phyloP scores from a whole-genome alignment of 139 green algal genomes.

The Tetratostichococcus sp. region DNA sequence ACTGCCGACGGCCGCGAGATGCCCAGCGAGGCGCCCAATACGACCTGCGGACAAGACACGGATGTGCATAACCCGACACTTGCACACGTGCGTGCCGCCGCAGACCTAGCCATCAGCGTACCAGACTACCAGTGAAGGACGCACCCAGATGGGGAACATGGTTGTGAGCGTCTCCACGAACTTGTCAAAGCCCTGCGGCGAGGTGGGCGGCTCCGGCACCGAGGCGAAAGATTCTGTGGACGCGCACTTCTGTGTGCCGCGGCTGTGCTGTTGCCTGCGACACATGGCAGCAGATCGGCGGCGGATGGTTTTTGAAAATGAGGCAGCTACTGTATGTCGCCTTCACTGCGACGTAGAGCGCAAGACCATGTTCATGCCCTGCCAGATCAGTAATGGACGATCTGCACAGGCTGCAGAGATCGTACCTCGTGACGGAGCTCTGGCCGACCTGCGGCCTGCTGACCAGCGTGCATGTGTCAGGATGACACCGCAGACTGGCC shows the following conservation, averaged over 20 bases:
- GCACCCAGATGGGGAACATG: slow-evolving; percentile 79
- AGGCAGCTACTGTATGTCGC: too few species aligned
- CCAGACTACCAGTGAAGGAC: too few species aligned
- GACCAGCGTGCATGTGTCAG: not conserved
- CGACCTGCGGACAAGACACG: slow-evolving; percentile 22
- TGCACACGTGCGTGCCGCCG: too few species aligned
- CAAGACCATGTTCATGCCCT: too few species aligned
- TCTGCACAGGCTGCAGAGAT: too few species aligned
- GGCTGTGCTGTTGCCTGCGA: not conserved
- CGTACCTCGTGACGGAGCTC: too few species aligned
- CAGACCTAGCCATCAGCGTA: too few species aligned
- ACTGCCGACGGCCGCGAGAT: slow-evolving; percentile 40
- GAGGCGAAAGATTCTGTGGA: not conserved
- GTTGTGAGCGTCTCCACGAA: slow-evolving; percentile 55
- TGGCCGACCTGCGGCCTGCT: too few species aligned
- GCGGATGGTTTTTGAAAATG: too few species aligned
- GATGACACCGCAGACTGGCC: not conserved
- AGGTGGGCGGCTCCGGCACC: not conserved
- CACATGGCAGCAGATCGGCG: not conserved
- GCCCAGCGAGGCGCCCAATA: slow-evolving; percentile 43
- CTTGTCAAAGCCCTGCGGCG: slow-evolving; percentile 26
- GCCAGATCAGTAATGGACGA: not conserved
- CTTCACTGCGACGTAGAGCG: too few species aligned
- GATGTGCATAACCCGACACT: not conserved
- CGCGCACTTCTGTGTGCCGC: not conserved